A percentile compares a stretch with the other conserved stretches of the same genome.
Conservation (phyloP, 306 rosid species). For the Albizia julibrissin region DNA sequence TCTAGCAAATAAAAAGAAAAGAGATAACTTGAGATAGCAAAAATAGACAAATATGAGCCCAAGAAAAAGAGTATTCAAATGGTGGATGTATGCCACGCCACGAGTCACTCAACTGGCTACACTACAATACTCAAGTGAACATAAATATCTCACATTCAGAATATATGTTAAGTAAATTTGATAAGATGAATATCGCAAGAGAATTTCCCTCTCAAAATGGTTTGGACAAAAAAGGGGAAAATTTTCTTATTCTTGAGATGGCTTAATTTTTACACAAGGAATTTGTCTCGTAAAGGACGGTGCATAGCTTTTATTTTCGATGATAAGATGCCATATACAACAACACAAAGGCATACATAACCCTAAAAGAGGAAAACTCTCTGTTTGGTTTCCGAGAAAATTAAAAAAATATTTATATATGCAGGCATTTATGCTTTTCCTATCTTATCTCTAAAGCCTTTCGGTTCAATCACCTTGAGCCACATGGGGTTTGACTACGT, state of each 20-base stretch:
- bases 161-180: background rate
- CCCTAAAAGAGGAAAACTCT: background rate
- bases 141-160: background rate
- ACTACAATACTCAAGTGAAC: background rate
- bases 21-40: background rate
- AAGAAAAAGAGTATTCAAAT: background rate
- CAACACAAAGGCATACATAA: background rate
- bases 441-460: conserved; percentile 12
- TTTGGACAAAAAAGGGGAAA: background rate
- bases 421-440: conserved; percentile 2
- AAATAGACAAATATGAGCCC: background rate
- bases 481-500: background rate
- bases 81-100: background rate
- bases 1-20: background rate
- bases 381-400: background rate
- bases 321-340: background rate
- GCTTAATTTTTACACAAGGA: conserved; percentile 13
- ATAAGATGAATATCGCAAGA: background rate
- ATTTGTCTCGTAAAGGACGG: background rate
- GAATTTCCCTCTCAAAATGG: no score
- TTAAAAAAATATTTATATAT: background rate
- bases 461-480: background rate
- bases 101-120: background rate
- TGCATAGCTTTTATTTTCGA: background rate
- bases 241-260: background rate